Base-by-base conservation (phyloP, 116 monocot species). In the Dioscorea cayenensis region DNA sequence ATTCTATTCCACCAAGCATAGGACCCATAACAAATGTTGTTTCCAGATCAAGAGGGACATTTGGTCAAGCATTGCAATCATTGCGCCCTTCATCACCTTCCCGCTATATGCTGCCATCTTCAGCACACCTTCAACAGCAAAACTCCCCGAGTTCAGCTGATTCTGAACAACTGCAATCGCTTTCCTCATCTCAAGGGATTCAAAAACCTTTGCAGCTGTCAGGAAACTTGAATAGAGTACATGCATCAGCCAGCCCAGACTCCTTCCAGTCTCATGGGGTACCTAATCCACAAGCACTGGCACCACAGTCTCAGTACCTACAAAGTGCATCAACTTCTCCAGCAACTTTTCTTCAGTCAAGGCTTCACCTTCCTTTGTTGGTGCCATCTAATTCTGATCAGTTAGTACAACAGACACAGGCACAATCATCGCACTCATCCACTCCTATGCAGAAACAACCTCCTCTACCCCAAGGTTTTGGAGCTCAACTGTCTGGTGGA, bases 271-370 rank as follows among this genome's bases (percentile, higher is more conserved):
- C 76, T 60, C 51, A 58, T 35, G 18, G 51, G 36, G 21, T 37
- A 3, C 14, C 66, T 21, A 81, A 77, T 72, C 58, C 74, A 38
- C 77, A 79, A 13, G 23, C 19, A 43, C 69, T 59, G 71, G 36
- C 76, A 27, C 38, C 73, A 37, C 60, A 75, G 17, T 69, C 80
- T 69, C 71, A 60, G 27, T 63, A 62, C 16, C 18, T 50, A 25
- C 65, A 74, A 27, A 65, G 21, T 51, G 58, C 81, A 32, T 66
- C 82, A 60, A 66, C 61, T 35, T 72, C 81, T 71, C 70, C 68
- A 11, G 28, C 60, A 67, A 63, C 77, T 64, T 80, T 73, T 66
- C 18, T n/a, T 63, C 81, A 88, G 73, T 51, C 65, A 38, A 76
- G 28, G 38, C 70, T 77, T 72, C 81, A 73, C 36, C 64, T 51